A percentile compares a stretch with the other conserved stretches of the same genome.
These are phyloP conservation scores for Ophiostoma ulmi DNA, from an alignment of 2,329 filamentous ascomycete species.

Conservation along the genomic window DNA sequence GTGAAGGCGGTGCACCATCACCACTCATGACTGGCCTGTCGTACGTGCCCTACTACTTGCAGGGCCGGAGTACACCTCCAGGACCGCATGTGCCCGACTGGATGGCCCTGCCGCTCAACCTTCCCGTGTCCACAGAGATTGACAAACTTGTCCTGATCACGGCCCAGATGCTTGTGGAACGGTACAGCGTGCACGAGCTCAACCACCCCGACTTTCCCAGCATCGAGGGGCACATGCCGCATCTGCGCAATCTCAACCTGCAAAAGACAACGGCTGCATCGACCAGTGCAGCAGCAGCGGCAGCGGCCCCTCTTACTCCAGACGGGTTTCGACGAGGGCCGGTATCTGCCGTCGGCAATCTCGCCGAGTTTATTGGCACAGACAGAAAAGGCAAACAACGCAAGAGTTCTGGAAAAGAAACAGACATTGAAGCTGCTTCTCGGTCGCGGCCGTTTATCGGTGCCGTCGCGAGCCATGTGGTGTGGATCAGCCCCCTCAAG, in stretches of 20 bases:
- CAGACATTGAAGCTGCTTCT: not conserved
- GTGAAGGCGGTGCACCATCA: conserved; percentile 2
- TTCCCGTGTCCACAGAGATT: conserved; percentile 19
- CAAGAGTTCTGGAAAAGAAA: not conserved
- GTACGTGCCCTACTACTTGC: conserved; percentile 22
- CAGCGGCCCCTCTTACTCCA: not conserved
- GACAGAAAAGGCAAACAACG: not conserved
- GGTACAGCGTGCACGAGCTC: conserved; percentile 20
- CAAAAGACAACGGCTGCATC: conserved; percentile 16
- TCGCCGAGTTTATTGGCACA: not conserved
- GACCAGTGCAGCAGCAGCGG: not conserved
- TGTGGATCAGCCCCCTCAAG: not conserved
- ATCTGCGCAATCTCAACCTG: conserved; percentile 6
- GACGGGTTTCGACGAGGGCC: not conserved
- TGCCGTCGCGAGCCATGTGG: not conserved
- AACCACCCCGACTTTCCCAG: conserved; percentile 21
- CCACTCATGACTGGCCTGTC: conserved; percentile 16
- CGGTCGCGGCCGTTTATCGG: not conserved
- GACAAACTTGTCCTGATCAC: conserved; percentile 22
- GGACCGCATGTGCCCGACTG: conserved; percentile 17
- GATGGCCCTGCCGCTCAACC: conserved; percentile 19
- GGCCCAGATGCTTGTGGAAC: conserved; percentile 16
- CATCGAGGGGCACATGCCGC: conserved; percentile 16
- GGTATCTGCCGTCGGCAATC: not conserved
- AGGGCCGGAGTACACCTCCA: not conserved